Evolutionary conservation across 2,329 filamentous ascomycete species (phyloP).

Genomic region (Thermothelomyces thermophilus): DNA sequence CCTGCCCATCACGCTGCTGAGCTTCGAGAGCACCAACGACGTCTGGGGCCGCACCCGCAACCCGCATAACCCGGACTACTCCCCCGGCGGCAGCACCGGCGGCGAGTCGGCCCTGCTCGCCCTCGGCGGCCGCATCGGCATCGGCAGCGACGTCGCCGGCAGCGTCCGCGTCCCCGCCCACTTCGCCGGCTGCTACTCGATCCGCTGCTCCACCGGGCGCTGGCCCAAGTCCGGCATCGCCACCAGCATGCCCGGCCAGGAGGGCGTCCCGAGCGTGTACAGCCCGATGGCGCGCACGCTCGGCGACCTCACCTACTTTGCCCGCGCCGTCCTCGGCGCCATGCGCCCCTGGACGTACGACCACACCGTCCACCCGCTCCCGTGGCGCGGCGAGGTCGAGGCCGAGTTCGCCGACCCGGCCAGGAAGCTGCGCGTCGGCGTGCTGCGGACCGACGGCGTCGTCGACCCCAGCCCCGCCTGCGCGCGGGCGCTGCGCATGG

Average conservation of each 20-base stretch:
- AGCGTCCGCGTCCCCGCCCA: conserved; percentile 83
- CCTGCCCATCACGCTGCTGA: conserved; percentile 75
- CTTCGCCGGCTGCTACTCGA: conserved; percentile 80
- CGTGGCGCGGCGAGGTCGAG: conserved; percentile 62
- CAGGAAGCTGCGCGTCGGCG: conserved; percentile 61
- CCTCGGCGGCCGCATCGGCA: conserved; percentile 75
- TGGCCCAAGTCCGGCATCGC: conserved; percentile 82
- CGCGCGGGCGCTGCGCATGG: conserved; percentile 63
- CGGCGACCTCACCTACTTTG: conserved; percentile 78
- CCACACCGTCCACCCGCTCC: conserved; percentile 75
- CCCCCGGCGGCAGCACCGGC: conserved; percentile 82
- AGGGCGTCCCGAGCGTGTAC: conserved; percentile 82
- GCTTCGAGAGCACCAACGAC: conserved; percentile 71
- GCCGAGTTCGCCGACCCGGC: conserved; percentile 58
- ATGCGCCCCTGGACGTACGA: conserved; percentile 91
- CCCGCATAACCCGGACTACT: conserved; percentile 77
- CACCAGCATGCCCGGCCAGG: conserved; percentile 88
- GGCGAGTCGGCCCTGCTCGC: conserved; percentile 79
- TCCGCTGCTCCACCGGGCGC: conserved; percentile 80
- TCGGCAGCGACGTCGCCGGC: conserved; percentile 86
- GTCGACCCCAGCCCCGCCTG: conserved; percentile 85
- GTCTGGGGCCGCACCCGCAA: conserved; percentile 81
- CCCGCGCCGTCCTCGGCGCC: conserved; percentile 59
- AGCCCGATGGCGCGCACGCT: conserved; percentile 88
- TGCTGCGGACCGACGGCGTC: conserved; percentile 74